Base-by-base conservation (phyloP, 75 land plant genomes). In the Cryptomeria japonica region DNA sequence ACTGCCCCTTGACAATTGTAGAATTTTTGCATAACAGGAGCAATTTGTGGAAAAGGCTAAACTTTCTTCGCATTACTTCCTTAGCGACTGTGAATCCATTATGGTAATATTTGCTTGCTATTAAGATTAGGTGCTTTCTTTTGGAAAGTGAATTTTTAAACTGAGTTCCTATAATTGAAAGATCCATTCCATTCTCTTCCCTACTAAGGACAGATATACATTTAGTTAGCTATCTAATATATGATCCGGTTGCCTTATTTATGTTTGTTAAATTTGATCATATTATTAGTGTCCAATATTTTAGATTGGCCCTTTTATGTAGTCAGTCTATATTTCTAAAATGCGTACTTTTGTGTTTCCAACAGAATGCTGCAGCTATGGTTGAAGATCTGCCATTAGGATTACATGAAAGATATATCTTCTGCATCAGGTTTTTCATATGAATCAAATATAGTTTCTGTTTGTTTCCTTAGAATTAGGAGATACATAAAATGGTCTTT, bases 371-470 rank as follows among this genome's bases (percentile, higher is more conserved):
- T 84, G 97, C 96, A 56, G 91, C 89, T 68, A 86, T 95, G 53
- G 85, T 96, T 86, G 96, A 96, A 87, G 89, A 92, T 47, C 49
- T 96, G 64, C 95, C 95, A 14, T 88, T 96, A 32, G 58, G 87
- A 13, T 89, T 96, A 89, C 86, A 93, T 46, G 96, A 95, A 34
- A 94, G 94, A 84, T 96, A 93, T 83, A 91, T 94, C 76, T 96
- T 95, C 88, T 94, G 95, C 87, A 91, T 90, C 41, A 95, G 97
- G 97, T 96, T 34, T 84, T 53, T 84, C 19, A 84, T 84, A 84
- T 34, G 37, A 14, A 55, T 9, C 4, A 28, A 82, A 38, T 0
- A 6, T 42, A 82, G 84, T 41, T 11, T 79, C 46, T 12, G 10
- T 82, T 82, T 13, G 51, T 46, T 82, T 82, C 32, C 41, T n/a